Conservation (phyloP, 2,329 filamentous ascomycete species). For the Aspergillus luchuensis region DNA sequence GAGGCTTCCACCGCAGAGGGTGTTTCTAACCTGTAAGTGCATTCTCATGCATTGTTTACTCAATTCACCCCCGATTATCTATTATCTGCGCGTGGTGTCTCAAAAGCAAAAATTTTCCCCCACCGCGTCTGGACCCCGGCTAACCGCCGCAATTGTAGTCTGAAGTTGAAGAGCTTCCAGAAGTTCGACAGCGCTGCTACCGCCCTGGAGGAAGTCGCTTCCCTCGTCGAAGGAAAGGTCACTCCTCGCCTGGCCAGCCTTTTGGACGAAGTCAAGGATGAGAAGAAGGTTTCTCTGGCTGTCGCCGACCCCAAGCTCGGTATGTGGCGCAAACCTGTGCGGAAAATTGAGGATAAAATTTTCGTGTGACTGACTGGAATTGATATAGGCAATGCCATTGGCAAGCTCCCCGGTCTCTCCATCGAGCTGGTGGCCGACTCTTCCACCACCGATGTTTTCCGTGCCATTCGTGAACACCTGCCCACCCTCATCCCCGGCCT, state of each 20-base stretch:
- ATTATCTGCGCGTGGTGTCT: background rate
- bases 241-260: conserved; percentile 81
- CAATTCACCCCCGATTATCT: background rate
- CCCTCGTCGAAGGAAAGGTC: conserved; percentile 90
- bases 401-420: conserved; percentile 84
- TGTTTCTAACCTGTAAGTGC: conserved; percentile 77
- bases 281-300: conserved; percentile 94
- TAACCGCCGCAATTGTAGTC: conserved; percentile 51
- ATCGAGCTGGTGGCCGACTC: conserved; percentile 83
- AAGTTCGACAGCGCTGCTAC: conserved; percentile 94
- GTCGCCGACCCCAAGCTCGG: conserved; percentile 91
- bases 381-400: conserved; percentile 72
- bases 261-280: conserved; percentile 88
- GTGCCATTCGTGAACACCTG: conserved; percentile 88
- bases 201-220: conserved; percentile 86
- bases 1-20: conserved; percentile 80
- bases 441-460: conserved; percentile 83
- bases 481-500: conserved; percentile 88
- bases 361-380: conserved; percentile 18
- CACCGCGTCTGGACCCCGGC: conserved; percentile 15
- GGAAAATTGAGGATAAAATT: background rate
- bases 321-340: conserved; percentile 31
- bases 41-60: conserved; percentile 1
- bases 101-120: conserved; percentile 30
- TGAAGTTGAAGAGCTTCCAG: conserved; percentile 95